phyloP scores from a whole-genome alignment of 2,329 filamentous ascomycete species.

The Monosporascus sp. region DNA sequence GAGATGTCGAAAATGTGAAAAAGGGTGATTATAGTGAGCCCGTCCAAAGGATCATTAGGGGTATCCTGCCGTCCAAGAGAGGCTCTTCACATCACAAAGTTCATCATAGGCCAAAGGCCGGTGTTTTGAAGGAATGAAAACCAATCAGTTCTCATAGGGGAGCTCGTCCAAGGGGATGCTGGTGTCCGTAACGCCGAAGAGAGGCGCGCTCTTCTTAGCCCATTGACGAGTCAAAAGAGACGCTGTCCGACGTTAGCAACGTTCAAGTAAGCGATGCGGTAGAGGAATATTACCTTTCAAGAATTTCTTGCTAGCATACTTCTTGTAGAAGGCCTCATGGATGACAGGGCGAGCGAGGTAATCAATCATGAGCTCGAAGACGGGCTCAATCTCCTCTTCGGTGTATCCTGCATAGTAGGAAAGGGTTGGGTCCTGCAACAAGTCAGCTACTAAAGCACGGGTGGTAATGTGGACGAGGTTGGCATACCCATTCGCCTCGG shows the following conservation, averaged over 20 bases:
- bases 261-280: slow-evolving; percentile 18
- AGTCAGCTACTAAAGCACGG: slow-evolving; percentile 22
- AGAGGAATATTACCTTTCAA: slow-evolving; percentile 70
- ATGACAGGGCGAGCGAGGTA: slow-evolving; percentile 86
- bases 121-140: slow-evolving; percentile 2
- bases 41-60: neutral
- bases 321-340: slow-evolving; percentile 99
- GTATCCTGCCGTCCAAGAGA: slow-evolving; percentile 1
- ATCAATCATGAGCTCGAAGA: slow-evolving; percentile 92
- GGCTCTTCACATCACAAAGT: slow-evolving; percentile 7
- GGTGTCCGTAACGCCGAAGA: slow-evolving; percentile 50
- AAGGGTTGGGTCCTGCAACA: slow-evolving; percentile 68
- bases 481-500: slow-evolving; percentile 81
- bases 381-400: slow-evolving; percentile 87
- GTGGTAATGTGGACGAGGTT: neutral
- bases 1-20: neutral
- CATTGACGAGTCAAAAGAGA: slow-evolving; percentile 88
- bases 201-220: slow-evolving; percentile 73
- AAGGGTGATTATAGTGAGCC: neutral
- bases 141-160: slow-evolving; percentile 15
- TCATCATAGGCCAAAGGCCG: slow-evolving; percentile 3
- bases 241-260: slow-evolving; percentile 46
- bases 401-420: slow-evolving; percentile 89
- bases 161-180: slow-evolving; percentile 47
- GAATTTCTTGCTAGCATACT: slow-evolving; percentile 99